Percentiles rank a stretch among this genome's conserved stretches.
Conservation (phyloP, 208 protist species). For the Leishmania tarentolae region DNA sequence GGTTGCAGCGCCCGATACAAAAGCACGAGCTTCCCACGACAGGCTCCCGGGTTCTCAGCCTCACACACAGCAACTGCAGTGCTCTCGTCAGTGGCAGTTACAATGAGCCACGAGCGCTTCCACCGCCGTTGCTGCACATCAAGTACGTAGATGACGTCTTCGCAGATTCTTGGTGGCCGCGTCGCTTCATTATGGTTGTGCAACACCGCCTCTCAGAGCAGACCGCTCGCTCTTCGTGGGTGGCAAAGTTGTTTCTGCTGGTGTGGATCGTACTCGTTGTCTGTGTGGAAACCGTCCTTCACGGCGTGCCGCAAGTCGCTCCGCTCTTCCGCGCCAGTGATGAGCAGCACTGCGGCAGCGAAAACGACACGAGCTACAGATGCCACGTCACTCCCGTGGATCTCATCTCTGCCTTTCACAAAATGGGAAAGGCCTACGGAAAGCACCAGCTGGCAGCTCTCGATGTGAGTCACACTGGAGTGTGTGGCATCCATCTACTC, state of each 20-base stretch:
- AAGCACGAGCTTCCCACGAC: conserved; percentile 36
- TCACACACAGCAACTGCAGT: neutral
- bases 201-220: conserved; percentile 11
- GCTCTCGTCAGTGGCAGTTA: neutral
- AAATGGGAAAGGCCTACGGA: conserved; percentile 24
- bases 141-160: conserved; percentile 33
- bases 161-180: conserved; percentile 24
- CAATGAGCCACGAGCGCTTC: neutral
- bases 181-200: conserved; percentile 18
- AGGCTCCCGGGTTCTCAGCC: neutral
- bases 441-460: conserved; percentile 32
- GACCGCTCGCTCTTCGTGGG: neutral
- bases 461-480: conserved; percentile 51
- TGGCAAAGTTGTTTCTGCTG: conserved; percentile 9
- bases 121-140: conserved; percentile 21
- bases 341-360: neutral
- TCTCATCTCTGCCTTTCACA: conserved; percentile 17
- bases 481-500: conserved; percentile 49
- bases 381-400: conserved; percentile 1
- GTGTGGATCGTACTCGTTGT: conserved; percentile 6
- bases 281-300: conserved; percentile 5
- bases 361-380: neutral
- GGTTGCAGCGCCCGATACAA: conserved; percentile 46
- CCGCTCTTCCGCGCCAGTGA: neutral
- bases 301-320: conserved; percentile 7